A percentile compares a stretch with the other conserved stretches of the same genome.
phyloP scores from a whole-genome alignment of 192 early-diverging fungal genomes.

The Linderina pennispora region DNA sequence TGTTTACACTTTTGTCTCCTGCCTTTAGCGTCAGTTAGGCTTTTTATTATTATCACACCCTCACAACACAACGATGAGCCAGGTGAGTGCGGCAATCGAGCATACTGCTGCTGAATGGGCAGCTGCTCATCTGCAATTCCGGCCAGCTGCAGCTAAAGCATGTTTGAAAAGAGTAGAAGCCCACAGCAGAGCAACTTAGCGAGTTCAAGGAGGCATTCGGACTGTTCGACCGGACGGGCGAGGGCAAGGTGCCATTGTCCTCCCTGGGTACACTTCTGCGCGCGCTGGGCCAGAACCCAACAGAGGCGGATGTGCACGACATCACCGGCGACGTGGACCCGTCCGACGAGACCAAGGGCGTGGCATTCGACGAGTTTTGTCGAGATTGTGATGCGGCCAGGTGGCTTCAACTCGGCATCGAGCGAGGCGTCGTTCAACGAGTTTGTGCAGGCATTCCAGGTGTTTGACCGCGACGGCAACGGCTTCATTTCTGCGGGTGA shows the following conservation, averaged over 20 bases:
- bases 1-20: no score
- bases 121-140: neutral
- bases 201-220: constrained; percentile 79
- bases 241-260: constrained; percentile 56
- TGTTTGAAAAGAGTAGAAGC: constrained; percentile 3
- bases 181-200: constrained; percentile 38
- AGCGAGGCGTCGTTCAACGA: constrained; percentile 63
- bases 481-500: constrained; percentile 73
- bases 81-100: no score
- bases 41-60: no score
- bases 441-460: constrained; percentile 81
- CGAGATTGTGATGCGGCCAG: constrained; percentile 63
- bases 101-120: no score
- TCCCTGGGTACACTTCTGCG: constrained; percentile 70
- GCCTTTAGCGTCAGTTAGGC: no score
- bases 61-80: no score
- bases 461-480: constrained; percentile 77
- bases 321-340: constrained; percentile 47
- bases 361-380: constrained; percentile 69
- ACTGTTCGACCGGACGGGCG: constrained; percentile 72
- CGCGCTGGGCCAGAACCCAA: constrained; percentile 73
- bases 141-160: neutral
- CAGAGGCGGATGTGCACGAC: constrained; percentile 66
- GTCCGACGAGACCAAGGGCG: constrained; percentile 36
- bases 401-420: constrained; percentile 58